These are phyloP conservation scores for Stephanocyclus meneghinianus DNA, from an alignment of 352 stramenopile genomes.

Conservation along the genomic window DNA sequence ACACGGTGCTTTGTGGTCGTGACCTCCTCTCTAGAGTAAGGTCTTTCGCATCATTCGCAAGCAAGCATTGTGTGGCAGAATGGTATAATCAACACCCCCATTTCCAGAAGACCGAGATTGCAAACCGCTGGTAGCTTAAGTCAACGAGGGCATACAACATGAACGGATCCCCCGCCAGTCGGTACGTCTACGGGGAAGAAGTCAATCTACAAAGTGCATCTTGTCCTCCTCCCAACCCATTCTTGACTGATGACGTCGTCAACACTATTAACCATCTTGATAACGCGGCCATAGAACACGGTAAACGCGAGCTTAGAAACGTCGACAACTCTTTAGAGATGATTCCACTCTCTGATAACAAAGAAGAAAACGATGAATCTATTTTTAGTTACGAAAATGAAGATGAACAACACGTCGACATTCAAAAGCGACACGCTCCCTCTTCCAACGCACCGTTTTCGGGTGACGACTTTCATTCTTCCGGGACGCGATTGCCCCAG, in stretches of 20 bases:
- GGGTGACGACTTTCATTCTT: conserved; percentile 31
- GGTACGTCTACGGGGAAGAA: conserved; percentile 19
- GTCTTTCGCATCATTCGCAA: too few relatives aligned
- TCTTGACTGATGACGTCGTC: not conserved
- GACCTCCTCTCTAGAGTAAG: too few relatives aligned
- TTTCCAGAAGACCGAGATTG: not conserved
- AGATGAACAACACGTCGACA: conserved; percentile 15
- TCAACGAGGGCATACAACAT: conserved; percentile 5
- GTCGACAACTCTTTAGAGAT: conserved; percentile 18
- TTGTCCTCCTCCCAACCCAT: conserved; percentile 18
- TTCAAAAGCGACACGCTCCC: not conserved
- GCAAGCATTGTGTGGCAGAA: too few relatives aligned
- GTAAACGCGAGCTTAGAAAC: not conserved
- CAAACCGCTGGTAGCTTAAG: not conserved
- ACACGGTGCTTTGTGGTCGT: too few relatives aligned
- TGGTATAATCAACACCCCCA: too few relatives aligned
- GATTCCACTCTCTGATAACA: conserved; percentile 15
- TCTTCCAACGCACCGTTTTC: conserved; percentile 10
- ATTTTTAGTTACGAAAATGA: conserved; percentile 10
- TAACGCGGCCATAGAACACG: not conserved
- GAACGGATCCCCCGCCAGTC: conserved; percentile 14
- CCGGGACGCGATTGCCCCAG: conserved; percentile 25
- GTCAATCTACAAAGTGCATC: conserved; percentile 9
- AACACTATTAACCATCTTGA: not conserved
- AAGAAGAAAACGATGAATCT: conserved; percentile 13